These are phyloP conservation scores for Pelargonium nanum DNA, from an alignment of 345 rosid genomes.

Conservation along the genomic window DNA sequence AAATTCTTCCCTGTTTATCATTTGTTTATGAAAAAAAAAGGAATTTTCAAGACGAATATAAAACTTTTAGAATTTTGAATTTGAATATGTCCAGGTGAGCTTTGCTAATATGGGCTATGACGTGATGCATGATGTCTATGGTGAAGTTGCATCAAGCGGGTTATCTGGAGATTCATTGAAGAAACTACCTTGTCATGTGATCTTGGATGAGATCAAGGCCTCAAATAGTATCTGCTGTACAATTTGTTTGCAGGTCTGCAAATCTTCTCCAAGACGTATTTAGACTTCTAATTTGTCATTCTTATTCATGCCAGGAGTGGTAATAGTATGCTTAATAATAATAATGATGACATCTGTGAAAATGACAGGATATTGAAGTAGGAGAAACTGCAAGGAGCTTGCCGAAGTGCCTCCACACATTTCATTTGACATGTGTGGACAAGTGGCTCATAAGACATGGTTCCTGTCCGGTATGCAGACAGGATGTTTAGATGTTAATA, in stretches of 20 bases:
- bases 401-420: slow-evolving; percentile 57
- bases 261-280: not conserved
- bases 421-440: slow-evolving; percentile 75
- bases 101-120: slow-evolving; percentile 32
- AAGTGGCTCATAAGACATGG: slow-evolving; percentile 68
- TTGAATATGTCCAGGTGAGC: slow-evolving; percentile 29
- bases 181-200: slow-evolving; percentile 54
- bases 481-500: slow-evolving; percentile 25
- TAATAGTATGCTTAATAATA: not conserved
- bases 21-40: not conserved
- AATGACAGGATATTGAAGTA: slow-evolving; percentile 36
- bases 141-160: slow-evolving; percentile 38
- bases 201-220: slow-evolving; percentile 38
- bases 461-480: slow-evolving; percentile 75
- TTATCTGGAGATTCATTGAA: slow-evolving; percentile 49
- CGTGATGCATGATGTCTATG: slow-evolving; percentile 30
- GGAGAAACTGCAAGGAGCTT: slow-evolving; percentile 65
- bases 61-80: not conserved
- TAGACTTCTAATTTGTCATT: not conserved
- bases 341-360: too few relatives aligned
- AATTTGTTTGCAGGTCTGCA: slow-evolving; percentile 62
- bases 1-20: not conserved
- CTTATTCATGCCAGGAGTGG: not conserved
- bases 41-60: not conserved
- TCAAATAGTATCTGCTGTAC: slow-evolving; percentile 42